phyloP scores from a whole-genome alignment of 148 eudicot species.

The Polygonum maritimum region DNA sequence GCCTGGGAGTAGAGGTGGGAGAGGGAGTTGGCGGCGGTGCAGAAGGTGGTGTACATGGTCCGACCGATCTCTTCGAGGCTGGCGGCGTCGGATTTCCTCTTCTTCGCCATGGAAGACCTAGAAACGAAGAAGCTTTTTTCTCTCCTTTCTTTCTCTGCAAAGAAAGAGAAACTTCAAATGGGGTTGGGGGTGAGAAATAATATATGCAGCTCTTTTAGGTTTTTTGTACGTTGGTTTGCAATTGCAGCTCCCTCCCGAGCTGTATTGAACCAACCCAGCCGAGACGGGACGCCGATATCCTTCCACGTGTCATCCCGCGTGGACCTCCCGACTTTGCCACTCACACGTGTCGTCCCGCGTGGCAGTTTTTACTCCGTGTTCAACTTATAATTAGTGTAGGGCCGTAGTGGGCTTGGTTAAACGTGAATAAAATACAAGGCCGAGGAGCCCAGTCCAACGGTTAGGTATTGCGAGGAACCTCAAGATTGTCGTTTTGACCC shows the following conservation, averaged over 20 bases:
- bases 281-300: neutral
- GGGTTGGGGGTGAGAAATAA: neutral
- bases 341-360: neutral
- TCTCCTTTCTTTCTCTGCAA: neutral
- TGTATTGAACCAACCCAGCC: neutral
- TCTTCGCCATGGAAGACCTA: constrained; percentile 57
- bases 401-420: no score
- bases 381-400: no score
- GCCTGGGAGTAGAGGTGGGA: constrained; percentile 87
- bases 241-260: neutral
- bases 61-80: constrained; percentile 91
- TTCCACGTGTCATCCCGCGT: neutral
- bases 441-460: no score
- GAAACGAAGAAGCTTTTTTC: neutral
- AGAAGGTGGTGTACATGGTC: constrained; percentile 66
- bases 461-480: no score
- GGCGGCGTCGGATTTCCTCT: constrained; percentile 65
- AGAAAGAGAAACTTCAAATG: neutral
- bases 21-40: constrained; percentile 67
- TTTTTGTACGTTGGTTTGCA: neutral
- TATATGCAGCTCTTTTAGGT: neutral
- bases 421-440: no score
- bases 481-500: no score
- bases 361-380: no score
- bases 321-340: neutral